Conservation (phyloP, 257 asterid genomes). For the Penstemon newberryi region DNA sequence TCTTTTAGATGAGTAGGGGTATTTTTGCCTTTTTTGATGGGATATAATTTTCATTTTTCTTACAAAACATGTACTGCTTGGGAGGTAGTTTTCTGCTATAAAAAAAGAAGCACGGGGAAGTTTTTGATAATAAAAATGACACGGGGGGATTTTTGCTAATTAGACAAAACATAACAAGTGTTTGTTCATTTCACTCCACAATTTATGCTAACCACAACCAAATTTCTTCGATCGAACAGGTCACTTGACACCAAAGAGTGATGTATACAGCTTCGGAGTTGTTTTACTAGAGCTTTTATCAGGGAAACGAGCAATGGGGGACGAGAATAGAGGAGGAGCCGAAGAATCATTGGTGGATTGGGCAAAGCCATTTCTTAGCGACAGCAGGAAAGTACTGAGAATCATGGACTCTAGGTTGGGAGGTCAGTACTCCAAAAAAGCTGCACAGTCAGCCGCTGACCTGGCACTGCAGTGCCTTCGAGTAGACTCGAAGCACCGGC, state of each 20-base stretch:
- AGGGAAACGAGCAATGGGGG: slow-evolving; percentile 57
- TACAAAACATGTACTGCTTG: too few relatives aligned
- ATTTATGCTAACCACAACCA: neutral
- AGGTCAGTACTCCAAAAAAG: slow-evolving; percentile 57
- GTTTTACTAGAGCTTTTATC: slow-evolving; percentile 54
- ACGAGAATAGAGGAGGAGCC: slow-evolving; percentile 52
- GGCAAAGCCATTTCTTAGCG: slow-evolving; percentile 53
- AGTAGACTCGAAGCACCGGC: slow-evolving; percentile 44
- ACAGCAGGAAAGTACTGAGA: slow-evolving; percentile 49
- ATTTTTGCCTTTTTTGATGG: too few relatives aligned
- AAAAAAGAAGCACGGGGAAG: too few relatives aligned
- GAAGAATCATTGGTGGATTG: slow-evolving; percentile 57
- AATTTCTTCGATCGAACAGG: slow-evolving; percentile 28
- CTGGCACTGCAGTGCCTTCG: slow-evolving; percentile 45
- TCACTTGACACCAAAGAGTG: slow-evolving; percentile 53
- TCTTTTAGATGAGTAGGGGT: too few relatives aligned
- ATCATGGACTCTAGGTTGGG: slow-evolving; percentile 61
- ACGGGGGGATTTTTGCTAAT: too few relatives aligned
- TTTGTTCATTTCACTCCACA: neutral
- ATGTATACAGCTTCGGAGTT: slow-evolving; percentile 56
- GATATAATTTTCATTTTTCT: too few relatives aligned
- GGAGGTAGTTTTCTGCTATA: too few relatives aligned
- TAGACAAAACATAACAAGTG: too few relatives aligned
- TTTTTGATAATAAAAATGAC: too few relatives aligned
- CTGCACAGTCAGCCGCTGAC: slow-evolving; percentile 46